Evolutionary conservation across 345 rosid species (phyloP), one percentile per base, ranked within the genome.

Genomic region (Lumnitzera racemosa): DNA sequence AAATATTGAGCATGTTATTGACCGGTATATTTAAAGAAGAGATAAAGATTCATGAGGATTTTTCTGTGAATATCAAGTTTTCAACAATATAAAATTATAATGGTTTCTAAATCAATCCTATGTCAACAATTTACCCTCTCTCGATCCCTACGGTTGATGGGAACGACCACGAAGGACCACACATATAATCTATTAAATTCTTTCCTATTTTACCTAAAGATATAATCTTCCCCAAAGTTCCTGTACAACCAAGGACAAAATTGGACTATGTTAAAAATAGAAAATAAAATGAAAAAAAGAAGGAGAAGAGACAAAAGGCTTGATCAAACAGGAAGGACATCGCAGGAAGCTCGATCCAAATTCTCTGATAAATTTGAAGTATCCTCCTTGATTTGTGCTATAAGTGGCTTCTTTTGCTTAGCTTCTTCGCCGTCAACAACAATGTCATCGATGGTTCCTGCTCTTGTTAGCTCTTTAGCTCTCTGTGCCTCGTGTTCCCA

Each of bases 401-500:
- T 31, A 29, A 25, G 14, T 67, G 41, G 68, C 70, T 72, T 70
- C 61, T 65, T 51, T 54, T 66, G 54, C 55, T 63, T 74, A 13
- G 10, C 58, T 24, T 51, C 70, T 51, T 70, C 57, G 63, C 68
- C 52, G 70, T 72, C 71, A 62, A 65, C 76, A 64, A 29, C 61
- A n/a, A n/a, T 64, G 24, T 41, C 56, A 17, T 9, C 67, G 29
- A 5, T 46, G 2, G 24, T n/a, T 46, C 29, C 62, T 0, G 59
- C 65, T 49, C 72, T 74, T 15, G 85, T 87, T 59, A 87, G 80
- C 73, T 67, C 31, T 68, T 71, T 57, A 14, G 95, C 95, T 63
- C 83, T 75, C 24, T 54, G 62, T 3, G 89, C 81, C 70, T 85
- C 78, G 17, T 29, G 23, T 24, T 79, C 81, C 91, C 95, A 87